phyloP scores from a whole-genome alignment of 1,284 basidiomycete species.

The Rhizopogon parksii region DNA sequence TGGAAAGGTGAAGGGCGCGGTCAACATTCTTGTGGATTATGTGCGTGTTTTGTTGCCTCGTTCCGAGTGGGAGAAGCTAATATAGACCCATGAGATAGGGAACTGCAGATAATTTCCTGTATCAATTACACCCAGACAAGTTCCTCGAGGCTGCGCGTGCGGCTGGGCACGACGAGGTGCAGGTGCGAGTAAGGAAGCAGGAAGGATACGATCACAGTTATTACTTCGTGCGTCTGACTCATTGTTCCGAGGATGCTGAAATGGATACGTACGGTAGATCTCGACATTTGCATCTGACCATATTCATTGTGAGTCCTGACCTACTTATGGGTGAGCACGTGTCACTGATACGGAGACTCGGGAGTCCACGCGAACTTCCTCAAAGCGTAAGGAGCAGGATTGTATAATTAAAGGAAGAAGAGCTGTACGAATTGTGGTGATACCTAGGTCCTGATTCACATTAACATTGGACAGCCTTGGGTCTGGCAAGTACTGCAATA shows the following conservation, averaged over 20 bases:
- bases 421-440: neutral
- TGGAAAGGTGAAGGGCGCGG: conserved; percentile 51
- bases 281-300: conserved; percentile 72
- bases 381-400: conserved; percentile 40
- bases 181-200: conserved; percentile 76
- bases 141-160: conserved; percentile 74
- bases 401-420: neutral
- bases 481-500: no score
- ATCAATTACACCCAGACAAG: conserved; percentile 87
- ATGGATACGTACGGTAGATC: conserved; percentile 64
- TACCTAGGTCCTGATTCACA: no score
- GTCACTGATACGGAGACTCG: conserved; percentile 4
- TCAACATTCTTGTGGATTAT: conserved; percentile 82
- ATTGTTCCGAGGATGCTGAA: conserved; percentile 50
- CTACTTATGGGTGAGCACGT: neutral
- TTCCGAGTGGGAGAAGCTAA: neutral
- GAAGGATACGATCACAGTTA: conserved; percentile 93
- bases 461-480: no score
- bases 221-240: conserved; percentile 67
- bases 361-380: conserved; percentile 74
- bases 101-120: conserved; percentile 81
- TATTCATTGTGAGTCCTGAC: conserved; percentile 35
- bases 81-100: conserved; percentile 42
- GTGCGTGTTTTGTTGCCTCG: conserved; percentile 35
- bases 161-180: conserved; percentile 66